A percentile compares a stretch with the other conserved stretches of the same genome.
phyloP scores from a whole-genome alignment of 2,329 filamentous ascomycete species.

The Leptosphaerulina australis region DNA sequence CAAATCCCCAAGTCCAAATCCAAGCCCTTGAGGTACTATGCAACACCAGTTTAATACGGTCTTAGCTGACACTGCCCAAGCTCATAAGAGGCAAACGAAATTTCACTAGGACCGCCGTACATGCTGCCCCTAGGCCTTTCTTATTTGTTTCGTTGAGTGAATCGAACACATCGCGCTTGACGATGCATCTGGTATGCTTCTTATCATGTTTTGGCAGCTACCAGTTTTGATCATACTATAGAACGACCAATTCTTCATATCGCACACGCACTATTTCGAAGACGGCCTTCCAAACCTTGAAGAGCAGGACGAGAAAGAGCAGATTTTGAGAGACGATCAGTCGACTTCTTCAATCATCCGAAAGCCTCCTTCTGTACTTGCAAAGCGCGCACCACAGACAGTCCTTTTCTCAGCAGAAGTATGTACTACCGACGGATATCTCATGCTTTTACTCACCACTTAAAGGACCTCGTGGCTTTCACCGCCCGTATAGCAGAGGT shows the following conservation, averaged over 20 bases:
- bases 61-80: slow-evolving; percentile 52
- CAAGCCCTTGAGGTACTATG: slow-evolving; percentile 67
- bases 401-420: slow-evolving; percentile 55
- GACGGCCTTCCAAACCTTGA: slow-evolving; percentile 80
- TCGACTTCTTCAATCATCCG: slow-evolving; percentile 49
- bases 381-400: slow-evolving; percentile 21
- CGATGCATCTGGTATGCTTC: slow-evolving; percentile 50
- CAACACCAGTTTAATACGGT: neutral
- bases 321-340: slow-evolving; percentile 33
- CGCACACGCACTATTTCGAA: slow-evolving; percentile 76
- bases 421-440: slow-evolving; percentile 20
- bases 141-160: slow-evolving; percentile 77
- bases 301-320: slow-evolving; percentile 50
- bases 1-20: slow-evolving; percentile 78
- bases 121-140: slow-evolving; percentile 77
- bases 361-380: slow-evolving; percentile 25
- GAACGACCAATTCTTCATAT: slow-evolving; percentile 87
- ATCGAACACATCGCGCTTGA: slow-evolving; percentile 46
- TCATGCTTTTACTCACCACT: slow-evolving; percentile 8
- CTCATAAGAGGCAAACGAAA: slow-evolving; percentile 80
- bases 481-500: slow-evolving; percentile 64
- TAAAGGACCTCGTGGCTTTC: slow-evolving; percentile 62
- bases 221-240: slow-evolving; percentile 53
- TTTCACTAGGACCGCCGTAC: slow-evolving; percentile 74
- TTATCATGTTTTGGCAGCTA: slow-evolving; percentile 48